Base-by-base conservation (phyloP, 768 basidiomycete genomes). In the Boletales sp. region DNA sequence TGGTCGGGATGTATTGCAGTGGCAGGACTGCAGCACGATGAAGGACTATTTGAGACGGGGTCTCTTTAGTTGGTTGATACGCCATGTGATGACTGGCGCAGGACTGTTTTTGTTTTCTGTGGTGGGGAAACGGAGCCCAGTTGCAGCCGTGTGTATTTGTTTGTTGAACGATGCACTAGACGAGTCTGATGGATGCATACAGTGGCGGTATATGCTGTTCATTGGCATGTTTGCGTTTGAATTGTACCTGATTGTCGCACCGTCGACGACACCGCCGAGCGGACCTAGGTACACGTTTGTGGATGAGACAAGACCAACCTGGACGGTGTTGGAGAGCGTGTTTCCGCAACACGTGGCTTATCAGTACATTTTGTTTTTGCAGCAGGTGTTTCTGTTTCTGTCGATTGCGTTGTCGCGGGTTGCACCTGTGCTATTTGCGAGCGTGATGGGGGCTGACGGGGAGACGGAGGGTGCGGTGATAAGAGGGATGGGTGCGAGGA, bases 131-230 rank as follows among this genome's bases (percentile, higher is more conserved):
- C 72, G 75, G 7, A 85, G 79, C 56, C 72, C 80, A 7, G 73
- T 84, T 25, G 76, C 82, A 50, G 86, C 85, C 55, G 86, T 90
- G 66, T 62, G 87, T 78, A 49, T 41, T 37, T 17, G 48, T n/a
- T 44, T 44, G 25, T 46, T 42, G 34, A 38, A 19, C 38, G n/a
- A 45, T 38, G 57, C 12, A 54, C 45, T 32, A 8, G 48, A 48
- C 35, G n/a, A 1, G 47, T 52, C 61, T 61, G 43, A 58, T 46
- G 25, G 43, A 48, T 45, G 47, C 32, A 18, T 51, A 43, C 57
- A 90, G 89, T 93, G 90, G 90, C 82, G 90, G 14, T 90, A 86
- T 65, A 68, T 85, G 46, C 70, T 89, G n/a, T 87, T 84, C 58
- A 67, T 77, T n/a, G 69, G 75, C 28, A 68, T 84, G 46, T 75